Evolutionary conservation across 2,329 filamentous ascomycete species (phyloP).

Genomic region (Lecanicillium sp.): DNA sequence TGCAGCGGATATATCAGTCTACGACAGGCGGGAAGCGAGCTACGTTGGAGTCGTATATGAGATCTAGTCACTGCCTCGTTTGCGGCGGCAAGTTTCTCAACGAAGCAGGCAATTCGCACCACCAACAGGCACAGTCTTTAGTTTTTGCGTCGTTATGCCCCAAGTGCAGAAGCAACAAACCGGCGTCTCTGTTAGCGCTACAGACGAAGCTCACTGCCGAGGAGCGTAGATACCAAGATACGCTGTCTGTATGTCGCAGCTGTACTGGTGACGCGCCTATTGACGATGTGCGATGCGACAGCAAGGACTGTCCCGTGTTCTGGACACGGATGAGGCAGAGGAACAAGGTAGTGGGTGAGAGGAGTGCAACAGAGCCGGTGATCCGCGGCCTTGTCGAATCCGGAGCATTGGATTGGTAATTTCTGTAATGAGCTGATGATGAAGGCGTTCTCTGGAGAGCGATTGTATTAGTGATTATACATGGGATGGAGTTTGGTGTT

Average conservation of each 20-base stretch:
- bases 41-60: conserved; percentile 94
- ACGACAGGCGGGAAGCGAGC: conserved; percentile 39
- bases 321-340: conserved; percentile 65
- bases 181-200: conserved; percentile 56
- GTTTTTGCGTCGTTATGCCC: conserved; percentile 42
- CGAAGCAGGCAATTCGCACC: conserved; percentile 10
- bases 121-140: conserved; percentile 6
- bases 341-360: conserved; percentile 35
- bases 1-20: conserved; percentile 55
- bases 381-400: conserved; percentile 22
- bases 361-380: conserved; percentile 20
- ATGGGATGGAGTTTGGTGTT: too few species aligned
- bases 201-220: conserved; percentile 51
- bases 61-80: conserved; percentile 66
- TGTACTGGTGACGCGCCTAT: conserved; percentile 66
- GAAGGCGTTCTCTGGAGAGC: too few species aligned
- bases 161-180: conserved; percentile 44
- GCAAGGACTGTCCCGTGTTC: conserved; percentile 86
- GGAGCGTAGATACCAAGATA: conserved; percentile 54
- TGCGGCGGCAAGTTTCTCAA: conserved; percentile 51
- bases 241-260: conserved; percentile 67
- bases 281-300: conserved; percentile 81
- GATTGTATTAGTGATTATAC: too few species aligned
- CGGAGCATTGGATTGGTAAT: conserved; percentile 26
- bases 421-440: neutral